Conservation (phyloP, 208 protist genomes). For the Crithidia bombi region DNA sequence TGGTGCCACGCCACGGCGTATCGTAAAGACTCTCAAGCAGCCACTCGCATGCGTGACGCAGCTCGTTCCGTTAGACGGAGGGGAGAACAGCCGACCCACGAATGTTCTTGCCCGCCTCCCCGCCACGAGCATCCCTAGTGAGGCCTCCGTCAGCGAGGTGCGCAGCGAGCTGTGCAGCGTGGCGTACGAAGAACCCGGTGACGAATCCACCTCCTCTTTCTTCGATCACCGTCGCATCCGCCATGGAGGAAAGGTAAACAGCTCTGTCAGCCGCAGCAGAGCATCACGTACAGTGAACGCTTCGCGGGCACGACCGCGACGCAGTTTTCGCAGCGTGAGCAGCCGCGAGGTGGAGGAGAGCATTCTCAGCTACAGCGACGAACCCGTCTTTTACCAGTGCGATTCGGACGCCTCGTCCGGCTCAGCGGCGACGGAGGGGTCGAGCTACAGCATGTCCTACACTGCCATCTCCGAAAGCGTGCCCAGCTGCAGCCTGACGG, state of each 20-base stretch:
- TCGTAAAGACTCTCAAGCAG: conserved; percentile 57
- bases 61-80: conserved; percentile 67
- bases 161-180: conserved; percentile 59
- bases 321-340: conserved; percentile 33
- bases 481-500: conserved; percentile 71
- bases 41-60: conserved; percentile 50
- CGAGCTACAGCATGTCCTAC: conserved; percentile 41
- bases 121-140: conserved; percentile 50
- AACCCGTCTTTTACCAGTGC: conserved; percentile 46
- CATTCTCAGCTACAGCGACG: conserved; percentile 57
- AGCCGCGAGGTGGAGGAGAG: conserved; percentile 35
- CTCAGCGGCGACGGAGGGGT: conserved; percentile 31
- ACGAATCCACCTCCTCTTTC: conserved; percentile 47
- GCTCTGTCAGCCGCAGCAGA: conserved; percentile 27
- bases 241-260: conserved; percentile 25
- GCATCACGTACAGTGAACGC: conserved; percentile 24
- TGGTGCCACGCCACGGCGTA: conserved; percentile 45
- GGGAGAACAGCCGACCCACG: conserved; percentile 13
- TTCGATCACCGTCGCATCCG: conserved; percentile 34
- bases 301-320: conserved; percentile 11
- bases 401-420: conserved; percentile 34
- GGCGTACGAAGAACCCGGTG: conserved; percentile 33
- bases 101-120: conserved; percentile 48
- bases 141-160: conserved; percentile 63
- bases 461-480: conserved; percentile 71